Conservation (phyloP, 768 basidiomycete species). For the Tylopilus cervinicoccineus region DNA sequence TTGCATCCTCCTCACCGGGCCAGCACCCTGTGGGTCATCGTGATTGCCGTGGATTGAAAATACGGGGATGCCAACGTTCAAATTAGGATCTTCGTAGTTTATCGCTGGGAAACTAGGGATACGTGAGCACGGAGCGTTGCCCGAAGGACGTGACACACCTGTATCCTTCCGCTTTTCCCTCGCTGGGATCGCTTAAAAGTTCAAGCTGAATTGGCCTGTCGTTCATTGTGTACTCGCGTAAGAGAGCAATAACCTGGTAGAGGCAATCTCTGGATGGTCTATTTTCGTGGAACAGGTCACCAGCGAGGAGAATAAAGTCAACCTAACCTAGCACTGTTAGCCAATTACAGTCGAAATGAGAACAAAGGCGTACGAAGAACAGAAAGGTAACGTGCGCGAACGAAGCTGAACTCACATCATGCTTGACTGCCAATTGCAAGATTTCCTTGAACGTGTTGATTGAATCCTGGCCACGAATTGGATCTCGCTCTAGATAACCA, state of each 20-base stretch:
- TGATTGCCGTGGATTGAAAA: slow-evolving; percentile 99
- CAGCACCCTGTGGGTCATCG: slow-evolving; percentile 97
- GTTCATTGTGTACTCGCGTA: slow-evolving; percentile 88
- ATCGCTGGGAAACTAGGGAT: slow-evolving; percentile 81
- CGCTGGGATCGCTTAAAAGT: slow-evolving; percentile 86
- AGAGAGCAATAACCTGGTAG: slow-evolving; percentile 82
- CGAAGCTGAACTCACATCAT: slow-evolving; percentile 57
- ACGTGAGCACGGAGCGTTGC: neutral
- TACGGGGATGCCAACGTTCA: slow-evolving; percentile 94
- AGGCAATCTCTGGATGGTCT: slow-evolving; percentile 87
- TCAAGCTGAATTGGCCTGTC: slow-evolving; percentile 89
- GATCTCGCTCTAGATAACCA: slow-evolving; percentile 92
- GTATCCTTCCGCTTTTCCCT: slow-evolving; percentile 82
- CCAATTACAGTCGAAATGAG: neutral
- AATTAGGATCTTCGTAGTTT: slow-evolving; percentile 95
- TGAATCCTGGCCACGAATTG: slow-evolving; percentile 90
- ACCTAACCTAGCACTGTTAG: slow-evolving; percentile 49
- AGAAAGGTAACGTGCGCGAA: neutral
- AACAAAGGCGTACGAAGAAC: no score
- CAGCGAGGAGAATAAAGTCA: slow-evolving; percentile 92
- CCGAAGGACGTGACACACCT: slow-evolving; percentile 47
- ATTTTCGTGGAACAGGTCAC: slow-evolving; percentile 98
- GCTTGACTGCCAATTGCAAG: slow-evolving; percentile 82
- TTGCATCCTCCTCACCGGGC: slow-evolving; percentile 53
- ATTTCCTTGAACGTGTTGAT: slow-evolving; percentile 96